Conservation (phyloP, 495 filamentous ascomycete species). For the Trichocladium antarcticum region DNA sequence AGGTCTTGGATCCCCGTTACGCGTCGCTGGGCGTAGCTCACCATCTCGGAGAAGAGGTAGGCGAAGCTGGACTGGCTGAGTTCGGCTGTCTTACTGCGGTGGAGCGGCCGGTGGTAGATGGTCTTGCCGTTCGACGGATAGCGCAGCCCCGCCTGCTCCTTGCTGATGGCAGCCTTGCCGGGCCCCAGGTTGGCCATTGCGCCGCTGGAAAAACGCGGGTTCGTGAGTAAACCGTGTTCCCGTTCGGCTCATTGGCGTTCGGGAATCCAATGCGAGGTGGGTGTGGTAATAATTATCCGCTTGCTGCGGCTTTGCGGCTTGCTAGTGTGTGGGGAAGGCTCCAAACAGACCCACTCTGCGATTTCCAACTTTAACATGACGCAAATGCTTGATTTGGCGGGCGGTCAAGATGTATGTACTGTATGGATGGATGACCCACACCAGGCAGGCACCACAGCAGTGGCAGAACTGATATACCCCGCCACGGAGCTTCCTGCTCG, state of each 20-base stretch:
- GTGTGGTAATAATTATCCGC: neutral
- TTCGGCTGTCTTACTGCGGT: constrained; percentile 75
- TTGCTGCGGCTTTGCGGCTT: neutral
- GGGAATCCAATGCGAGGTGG: neutral
- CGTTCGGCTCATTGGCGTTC: neutral
- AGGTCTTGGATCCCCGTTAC: constrained; percentile 88
- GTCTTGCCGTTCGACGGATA: constrained; percentile 93
- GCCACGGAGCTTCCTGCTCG: neutral
- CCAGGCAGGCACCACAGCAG: neutral
- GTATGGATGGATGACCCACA: neutral
- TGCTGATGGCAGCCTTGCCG: constrained; percentile 10
- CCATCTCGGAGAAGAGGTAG: constrained; percentile 94
- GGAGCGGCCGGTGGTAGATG: constrained; percentile 92
- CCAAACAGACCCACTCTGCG: too few relatives aligned
- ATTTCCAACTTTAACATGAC: neutral
- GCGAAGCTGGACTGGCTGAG: constrained; percentile 88
- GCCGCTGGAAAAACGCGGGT: neutral
- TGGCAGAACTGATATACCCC: constrained; percentile 5
- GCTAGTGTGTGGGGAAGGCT: too few relatives aligned
- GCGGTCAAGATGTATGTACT: neutral
- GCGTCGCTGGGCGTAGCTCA: constrained; percentile 81
- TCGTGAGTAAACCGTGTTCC: neutral
- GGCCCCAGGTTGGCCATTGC: constrained; percentile 10
- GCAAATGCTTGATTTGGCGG: neutral
- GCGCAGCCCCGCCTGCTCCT: constrained; percentile 50